Evolutionary conservation across 2,329 filamentous ascomycete species (phyloP).

Genomic region (Trichothecium roseum): DNA sequence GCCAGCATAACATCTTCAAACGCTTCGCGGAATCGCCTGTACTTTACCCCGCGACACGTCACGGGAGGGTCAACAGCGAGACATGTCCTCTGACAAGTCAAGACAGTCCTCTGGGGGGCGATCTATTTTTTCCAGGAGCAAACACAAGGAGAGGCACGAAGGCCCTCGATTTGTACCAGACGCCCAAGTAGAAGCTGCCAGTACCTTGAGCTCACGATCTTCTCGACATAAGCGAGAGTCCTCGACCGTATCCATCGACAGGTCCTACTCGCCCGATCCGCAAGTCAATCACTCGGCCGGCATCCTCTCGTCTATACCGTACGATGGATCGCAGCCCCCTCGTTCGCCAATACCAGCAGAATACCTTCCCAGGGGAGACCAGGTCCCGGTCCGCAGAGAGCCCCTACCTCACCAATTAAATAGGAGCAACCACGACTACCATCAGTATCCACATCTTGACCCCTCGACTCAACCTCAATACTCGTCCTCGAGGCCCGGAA

Average conservation of each 20-base stretch:
- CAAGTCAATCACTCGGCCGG: constrained; percentile 65
- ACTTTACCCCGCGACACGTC: too few relatives aligned
- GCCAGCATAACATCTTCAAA: too few relatives aligned
- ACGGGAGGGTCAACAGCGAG: too few relatives aligned
- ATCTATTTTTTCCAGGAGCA: constrained; percentile 83
- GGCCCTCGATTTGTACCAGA: constrained; percentile 24
- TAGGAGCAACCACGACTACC: constrained; percentile 67
- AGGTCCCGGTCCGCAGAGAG: constrained; percentile 54
- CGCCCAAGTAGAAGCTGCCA: constrained; percentile 28
- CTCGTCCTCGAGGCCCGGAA: constrained; percentile 47
- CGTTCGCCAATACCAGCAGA: constrained; percentile 64
- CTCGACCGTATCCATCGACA: constrained; percentile 62
- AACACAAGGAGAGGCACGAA: constrained; percentile 61
- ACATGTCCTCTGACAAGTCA: constrained; percentile 56
- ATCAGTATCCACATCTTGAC: constrained; percentile 77
- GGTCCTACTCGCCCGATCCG: constrained; percentile 51
- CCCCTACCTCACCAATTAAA: constrained; percentile 76
- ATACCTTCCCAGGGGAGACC: constrained; percentile 58
- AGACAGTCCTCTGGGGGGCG: constrained; percentile 67
- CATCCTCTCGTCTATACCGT: constrained; percentile 79
- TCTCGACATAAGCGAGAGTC: constrained; percentile 68
- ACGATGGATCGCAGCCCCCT: constrained; percentile 50
- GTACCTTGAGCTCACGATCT: constrained; percentile 53
- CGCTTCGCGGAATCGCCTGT: too few relatives aligned
- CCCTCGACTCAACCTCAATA: constrained; percentile 41